Percentiles rank a stretch among this genome's conserved stretches.
phyloP scores from a whole-genome alignment of 495 filamentous ascomycete species.

The Hypoxylon cercidicola region DNA sequence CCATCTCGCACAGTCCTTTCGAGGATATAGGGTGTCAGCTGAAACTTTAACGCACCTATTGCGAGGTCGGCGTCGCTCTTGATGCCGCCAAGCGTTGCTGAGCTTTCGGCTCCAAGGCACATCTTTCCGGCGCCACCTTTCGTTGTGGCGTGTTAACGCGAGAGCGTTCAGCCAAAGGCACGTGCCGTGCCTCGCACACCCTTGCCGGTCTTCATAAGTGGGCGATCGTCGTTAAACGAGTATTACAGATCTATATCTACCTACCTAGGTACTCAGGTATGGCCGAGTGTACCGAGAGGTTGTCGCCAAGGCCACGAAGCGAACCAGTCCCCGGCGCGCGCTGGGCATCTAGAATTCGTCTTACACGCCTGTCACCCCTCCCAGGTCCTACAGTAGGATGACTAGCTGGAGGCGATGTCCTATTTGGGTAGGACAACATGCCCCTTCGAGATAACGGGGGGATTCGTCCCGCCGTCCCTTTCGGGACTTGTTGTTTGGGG shows the following conservation, averaged over 20 bases:
- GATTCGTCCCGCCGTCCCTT: conserved; percentile 23
- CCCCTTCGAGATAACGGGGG: conserved; percentile 23
- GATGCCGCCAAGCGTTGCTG: conserved; percentile 1
- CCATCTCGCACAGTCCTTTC: conserved; percentile 12
- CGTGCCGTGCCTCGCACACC: conserved; percentile 6
- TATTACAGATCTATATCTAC: conserved; percentile 17
- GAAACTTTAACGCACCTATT: conserved; percentile 22
- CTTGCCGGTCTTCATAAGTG: conserved; percentile 24
- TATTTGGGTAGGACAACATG: conserved; percentile 18
- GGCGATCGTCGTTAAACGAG: conserved; percentile 22
- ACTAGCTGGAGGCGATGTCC: conserved; percentile 13
- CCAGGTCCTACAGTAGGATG: conserved; percentile 12
- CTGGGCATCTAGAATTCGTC: conserved; percentile 30
- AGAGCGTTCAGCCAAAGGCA: conserved; percentile 4
- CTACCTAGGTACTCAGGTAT: background rate
- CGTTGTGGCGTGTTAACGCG: conserved; percentile 4
- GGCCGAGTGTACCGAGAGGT: conserved; percentile 8
- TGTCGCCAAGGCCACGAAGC: conserved; percentile 31
- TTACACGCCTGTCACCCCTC: conserved; percentile 27
- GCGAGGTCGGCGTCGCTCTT: background rate
- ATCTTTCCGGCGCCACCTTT: conserved; percentile 13
- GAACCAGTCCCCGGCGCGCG: conserved; percentile 13
- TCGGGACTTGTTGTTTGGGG: conserved; percentile 29
- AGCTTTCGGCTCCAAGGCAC: conserved; percentile 4
- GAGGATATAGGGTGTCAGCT: background rate